Conservation (phyloP, 1,284 basidiomycete genomes). For the Waitea zeae region DNA sequence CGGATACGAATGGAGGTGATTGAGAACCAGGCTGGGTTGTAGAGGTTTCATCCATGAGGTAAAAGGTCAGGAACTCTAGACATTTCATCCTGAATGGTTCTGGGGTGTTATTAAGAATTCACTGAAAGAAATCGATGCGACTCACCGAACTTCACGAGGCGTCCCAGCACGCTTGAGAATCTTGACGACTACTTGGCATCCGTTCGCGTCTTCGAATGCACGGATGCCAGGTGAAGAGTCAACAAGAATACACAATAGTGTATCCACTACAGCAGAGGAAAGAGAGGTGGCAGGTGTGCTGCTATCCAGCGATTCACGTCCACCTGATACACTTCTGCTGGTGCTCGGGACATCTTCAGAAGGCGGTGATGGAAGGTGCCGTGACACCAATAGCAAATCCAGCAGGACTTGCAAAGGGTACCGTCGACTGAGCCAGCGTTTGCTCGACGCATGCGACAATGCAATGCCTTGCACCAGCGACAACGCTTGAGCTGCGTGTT, state of each 20-base stretch:
- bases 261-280: conserved; percentile 58
- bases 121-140: conserved; percentile 1
- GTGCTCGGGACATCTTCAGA: background rate
- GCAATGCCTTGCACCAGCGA: conserved; percentile 75
- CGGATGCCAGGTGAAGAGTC: conserved; percentile 61
- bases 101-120: too few species aligned
- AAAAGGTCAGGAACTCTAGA: conserved; percentile 84
- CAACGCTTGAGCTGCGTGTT: too few species aligned
- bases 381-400: conserved; percentile 50
- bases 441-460: conserved; percentile 52
- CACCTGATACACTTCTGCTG: background rate
- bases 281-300: conserved; percentile 13
- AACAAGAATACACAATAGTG: conserved; percentile 69
- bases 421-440: conserved; percentile 49
- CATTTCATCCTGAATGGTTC: conserved; percentile 86
- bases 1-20: conserved; percentile 1
- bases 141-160: conserved; percentile 68
- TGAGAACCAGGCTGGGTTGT: conserved; percentile 7
- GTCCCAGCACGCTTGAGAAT: conserved; percentile 71
- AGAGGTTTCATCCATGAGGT: conserved; percentile 63
- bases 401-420: conserved; percentile 61
- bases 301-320: too few species aligned
- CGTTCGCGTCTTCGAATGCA: conserved; percentile 57
- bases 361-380: conserved; percentile 27
- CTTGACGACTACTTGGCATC: conserved; percentile 66